Evolutionary conservation across 2,329 filamentous ascomycete species (phyloP).

Genomic region (Didymella keratinophila): DNA sequence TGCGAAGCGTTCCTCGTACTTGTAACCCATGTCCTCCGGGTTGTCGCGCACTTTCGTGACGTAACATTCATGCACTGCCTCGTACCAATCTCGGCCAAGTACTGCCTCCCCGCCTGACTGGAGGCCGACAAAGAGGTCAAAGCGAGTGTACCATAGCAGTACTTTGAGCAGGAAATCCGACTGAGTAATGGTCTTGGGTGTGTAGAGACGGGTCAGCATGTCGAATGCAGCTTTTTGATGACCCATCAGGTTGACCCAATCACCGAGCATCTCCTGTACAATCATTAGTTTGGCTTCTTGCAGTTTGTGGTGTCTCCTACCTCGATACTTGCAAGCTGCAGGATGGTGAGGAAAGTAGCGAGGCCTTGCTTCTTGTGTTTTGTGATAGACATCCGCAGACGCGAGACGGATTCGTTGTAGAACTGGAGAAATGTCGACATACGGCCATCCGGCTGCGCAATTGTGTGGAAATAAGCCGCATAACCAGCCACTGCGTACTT

Average conservation of each 20-base stretch:
- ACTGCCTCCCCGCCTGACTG: slow-evolving; percentile 80
- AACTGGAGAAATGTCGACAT: slow-evolving; percentile 85
- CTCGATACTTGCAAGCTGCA: slow-evolving; percentile 94
- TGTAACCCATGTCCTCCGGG: slow-evolving; percentile 70
- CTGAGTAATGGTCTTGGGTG: slow-evolving; percentile 75
- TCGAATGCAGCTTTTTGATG: slow-evolving; percentile 90
- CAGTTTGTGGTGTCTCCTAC: slow-evolving; percentile 58
- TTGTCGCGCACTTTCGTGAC: slow-evolving; percentile 64
- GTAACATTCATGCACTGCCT: slow-evolving; percentile 69
- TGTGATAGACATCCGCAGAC: slow-evolving; percentile 75
- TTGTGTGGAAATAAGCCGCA: slow-evolving; percentile 82
- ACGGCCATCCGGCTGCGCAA: slow-evolving; percentile 73
- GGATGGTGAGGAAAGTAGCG: slow-evolving; percentile 81
- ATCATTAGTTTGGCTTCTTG: slow-evolving; percentile 8
- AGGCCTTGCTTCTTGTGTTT: slow-evolving; percentile 74
- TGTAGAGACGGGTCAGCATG: slow-evolving; percentile 80
- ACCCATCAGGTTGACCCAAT: slow-evolving; percentile 92
- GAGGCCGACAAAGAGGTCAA: slow-evolving; percentile 84
- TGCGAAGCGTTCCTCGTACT: slow-evolving; percentile 72
- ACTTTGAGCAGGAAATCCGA: slow-evolving; percentile 76
- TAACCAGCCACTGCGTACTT: slow-evolving; percentile 89
- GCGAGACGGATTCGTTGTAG: slow-evolving; percentile 85
- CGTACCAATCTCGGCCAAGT: slow-evolving; percentile 81
- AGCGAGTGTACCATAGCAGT: slow-evolving; percentile 87
- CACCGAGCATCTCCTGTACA: slow-evolving; percentile 85